These are phyloP conservation scores for Rhizopus arrhizus DNA, from an alignment of 371 early-diverging fungal genomes.

Conservation along the genomic window DNA sequence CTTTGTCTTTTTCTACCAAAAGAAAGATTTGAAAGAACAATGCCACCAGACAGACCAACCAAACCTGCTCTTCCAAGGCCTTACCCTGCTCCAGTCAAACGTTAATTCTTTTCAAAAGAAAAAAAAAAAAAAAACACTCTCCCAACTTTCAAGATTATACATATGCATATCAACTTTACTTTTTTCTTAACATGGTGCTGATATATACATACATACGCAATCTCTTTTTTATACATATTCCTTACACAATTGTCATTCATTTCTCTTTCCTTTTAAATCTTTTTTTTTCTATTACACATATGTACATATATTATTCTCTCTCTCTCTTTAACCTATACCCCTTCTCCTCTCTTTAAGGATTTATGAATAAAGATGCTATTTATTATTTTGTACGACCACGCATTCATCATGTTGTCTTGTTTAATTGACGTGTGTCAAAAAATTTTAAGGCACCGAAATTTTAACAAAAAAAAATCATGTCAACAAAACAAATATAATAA, in stretches of 20 bases:
- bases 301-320: neutral
- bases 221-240: too few relatives aligned
- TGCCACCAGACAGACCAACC: slow-evolving; percentile 34
- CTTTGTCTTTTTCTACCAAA: neutral
- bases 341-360: neutral
- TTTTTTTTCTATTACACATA: neutral
- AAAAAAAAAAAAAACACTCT: slow-evolving; percentile 5
- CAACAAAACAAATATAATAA: neutral
- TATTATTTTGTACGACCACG: neutral
- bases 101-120: slow-evolving; percentile 9
- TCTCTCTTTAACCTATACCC: neutral
- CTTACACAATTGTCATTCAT: too few relatives aligned
- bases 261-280: neutral
- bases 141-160: neutral
- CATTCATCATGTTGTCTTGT: neutral
- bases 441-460: neutral
- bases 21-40: slow-evolving; percentile 8
- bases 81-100: slow-evolving; percentile 29
- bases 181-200: too few relatives aligned
- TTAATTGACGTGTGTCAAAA: neutral
- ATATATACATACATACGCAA: too few relatives aligned
- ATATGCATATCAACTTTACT: neutral
- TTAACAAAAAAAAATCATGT: neutral
- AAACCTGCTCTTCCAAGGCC: slow-evolving; percentile 31
- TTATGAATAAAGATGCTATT: neutral